Evolutionary conservation across 441 rosid genomes (phyloP).

Genomic region (Populus hybrid): DNA sequence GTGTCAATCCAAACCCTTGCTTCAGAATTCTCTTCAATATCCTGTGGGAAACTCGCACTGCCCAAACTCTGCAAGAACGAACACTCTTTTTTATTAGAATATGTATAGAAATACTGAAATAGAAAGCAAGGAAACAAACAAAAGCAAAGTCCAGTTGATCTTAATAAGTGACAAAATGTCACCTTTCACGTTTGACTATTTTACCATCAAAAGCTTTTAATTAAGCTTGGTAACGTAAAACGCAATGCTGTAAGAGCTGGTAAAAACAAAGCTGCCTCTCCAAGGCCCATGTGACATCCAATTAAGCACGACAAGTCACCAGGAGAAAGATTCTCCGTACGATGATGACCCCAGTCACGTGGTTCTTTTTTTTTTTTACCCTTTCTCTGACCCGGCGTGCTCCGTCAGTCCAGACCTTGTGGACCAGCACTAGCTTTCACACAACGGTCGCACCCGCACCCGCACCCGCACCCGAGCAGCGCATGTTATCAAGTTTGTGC

Average conservation of each 20-base stretch:
- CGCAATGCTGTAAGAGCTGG: too few relatives aligned
- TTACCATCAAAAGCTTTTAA: too few relatives aligned
- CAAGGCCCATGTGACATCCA: background rate
- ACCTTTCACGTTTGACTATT: too few relatives aligned
- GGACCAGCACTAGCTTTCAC: background rate
- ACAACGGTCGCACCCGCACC: background rate
- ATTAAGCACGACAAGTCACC: conserved; percentile 13
- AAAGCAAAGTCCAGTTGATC: background rate
- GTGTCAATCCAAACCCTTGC: background rate
- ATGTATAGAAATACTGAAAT: too few relatives aligned
- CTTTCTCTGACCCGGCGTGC: conserved; percentile 18
- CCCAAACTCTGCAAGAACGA: conserved; percentile 54
- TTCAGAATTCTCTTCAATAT: conserved; percentile 33
- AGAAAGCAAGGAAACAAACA: too few relatives aligned
- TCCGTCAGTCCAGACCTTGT: background rate
- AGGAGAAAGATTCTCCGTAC: conserved; percentile 4
- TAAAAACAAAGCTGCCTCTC: too few relatives aligned
- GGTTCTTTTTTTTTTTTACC: background rate
- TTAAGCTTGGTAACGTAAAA: too few relatives aligned
- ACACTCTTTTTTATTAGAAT: background rate
- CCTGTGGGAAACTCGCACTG: conserved; percentile 72
- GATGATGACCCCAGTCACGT: conserved; percentile 19
- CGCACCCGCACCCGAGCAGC: background rate
- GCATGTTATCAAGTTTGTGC: background rate
- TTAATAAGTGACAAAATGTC: too few relatives aligned